These are phyloP conservation scores for Bjerkandera adusta DNA, from an alignment of 1,284 basidiomycete species.

Conservation along the genomic window DNA sequence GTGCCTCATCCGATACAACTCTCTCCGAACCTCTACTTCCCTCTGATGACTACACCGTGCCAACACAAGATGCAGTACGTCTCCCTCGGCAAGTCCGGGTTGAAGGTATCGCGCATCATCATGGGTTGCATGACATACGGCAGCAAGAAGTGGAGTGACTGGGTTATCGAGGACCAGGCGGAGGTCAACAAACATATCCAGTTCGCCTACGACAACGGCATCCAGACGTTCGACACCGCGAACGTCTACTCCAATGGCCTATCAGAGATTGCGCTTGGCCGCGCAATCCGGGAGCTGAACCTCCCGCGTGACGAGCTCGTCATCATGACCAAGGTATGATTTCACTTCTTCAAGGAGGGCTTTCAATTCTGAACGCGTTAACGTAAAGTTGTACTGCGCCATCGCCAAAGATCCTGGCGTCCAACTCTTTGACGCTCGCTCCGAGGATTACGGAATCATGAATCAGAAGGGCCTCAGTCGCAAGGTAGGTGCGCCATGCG, in stretches of 20 bases:
- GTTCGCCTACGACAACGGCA: conserved; percentile 28
- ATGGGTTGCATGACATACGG: conserved; percentile 44
- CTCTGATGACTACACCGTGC: too few relatives aligned
- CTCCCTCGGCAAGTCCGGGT: conserved; percentile 41
- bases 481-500: conserved; percentile 19
- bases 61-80: too few relatives aligned
- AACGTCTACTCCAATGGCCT: conserved; percentile 62
- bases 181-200: conserved; percentile 36
- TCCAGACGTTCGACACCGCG: conserved; percentile 26
- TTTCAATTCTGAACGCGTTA: neutral
- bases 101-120: conserved; percentile 42
- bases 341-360: neutral
- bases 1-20: too few relatives aligned
- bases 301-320: conserved; percentile 77
- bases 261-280: conserved; percentile 76
- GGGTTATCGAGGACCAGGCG: conserved; percentile 41
- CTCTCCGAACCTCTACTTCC: too few relatives aligned
- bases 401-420: conserved; percentile 5
- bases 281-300: conserved; percentile 71
- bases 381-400: neutral
- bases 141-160: conserved; percentile 30
- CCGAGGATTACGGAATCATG: conserved; percentile 20
- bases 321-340: conserved; percentile 68
- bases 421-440: conserved; percentile 1
- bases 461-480: conserved; percentile 27